Base-by-base conservation (phyloP, 495 filamentous ascomycete species). In the Pseudevernia furfuracea region DNA sequence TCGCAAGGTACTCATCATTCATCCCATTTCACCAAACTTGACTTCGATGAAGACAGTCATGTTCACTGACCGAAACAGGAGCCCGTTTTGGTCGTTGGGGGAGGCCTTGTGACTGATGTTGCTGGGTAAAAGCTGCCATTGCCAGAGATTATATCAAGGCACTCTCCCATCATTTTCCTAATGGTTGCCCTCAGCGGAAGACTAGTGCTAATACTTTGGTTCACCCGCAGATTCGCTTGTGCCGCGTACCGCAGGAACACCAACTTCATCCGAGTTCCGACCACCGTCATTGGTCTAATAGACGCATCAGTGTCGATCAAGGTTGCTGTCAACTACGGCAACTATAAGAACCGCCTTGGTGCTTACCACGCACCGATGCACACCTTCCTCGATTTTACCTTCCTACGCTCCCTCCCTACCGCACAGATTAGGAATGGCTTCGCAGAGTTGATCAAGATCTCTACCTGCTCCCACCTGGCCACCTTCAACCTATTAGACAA, bases 391-490 rank as follows among this genome's bases (percentile, higher is more conserved):
- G 84, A 87, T 69, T 87, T 86, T 72, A 80, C 76, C 28, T 87
- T 88, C 74, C 76, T 87, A 5, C 80, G 79, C 19, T 85, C 81
- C 5, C 71, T 88, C 3, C 83, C 85, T 0, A 77, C 71, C 14
- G 79, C 82, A 1, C 85, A 87, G 69, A 79, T 87, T 63, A 77
- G 85, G 46, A 87, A 88, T 66, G 84, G 84, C 3, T 87, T 88
- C 67, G 85, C 83, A 36, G 84, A 87, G 70, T 66, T 87, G 59
- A 85, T 88, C 76, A 87, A 88, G 72, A 87, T 87, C 41, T 85
- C 83, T 0, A 84, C 82, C 23, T 87, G 85, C 66, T 81, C 84
- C 14, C 82, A 87, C 63, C 68, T 82, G 9, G 66, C 71, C 21
- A 85, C 82, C 1, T 87, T 87, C 72, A 73, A 87, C 44, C 72